Percentiles rank a stretch among this genome's conserved stretches.
These are phyloP conservation scores for Physcomitrellopsis africana DNA, from an alignment of 225 moss, liverwort and hornwort genomes.

Conservation along the genomic window DNA sequence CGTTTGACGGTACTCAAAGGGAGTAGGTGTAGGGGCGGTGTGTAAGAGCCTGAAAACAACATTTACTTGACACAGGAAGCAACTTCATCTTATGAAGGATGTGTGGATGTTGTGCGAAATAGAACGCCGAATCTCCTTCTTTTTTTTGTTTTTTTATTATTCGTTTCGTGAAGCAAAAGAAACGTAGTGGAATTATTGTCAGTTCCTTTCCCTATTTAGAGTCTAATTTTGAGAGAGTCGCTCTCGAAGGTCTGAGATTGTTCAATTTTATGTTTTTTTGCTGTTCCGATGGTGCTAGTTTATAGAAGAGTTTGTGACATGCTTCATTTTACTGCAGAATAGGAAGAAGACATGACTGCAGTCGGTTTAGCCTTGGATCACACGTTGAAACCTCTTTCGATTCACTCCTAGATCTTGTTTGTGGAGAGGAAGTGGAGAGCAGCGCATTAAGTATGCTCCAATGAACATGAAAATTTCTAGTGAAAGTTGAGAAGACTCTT, in stretches of 20 bases:
- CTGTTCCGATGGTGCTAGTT: not conserved
- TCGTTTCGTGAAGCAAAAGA: too few relatives aligned
- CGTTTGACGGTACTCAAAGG: slow-evolving; percentile 25
- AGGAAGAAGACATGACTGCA: not conserved
- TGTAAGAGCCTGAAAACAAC: slow-evolving; percentile 9
- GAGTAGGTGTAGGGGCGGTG: not conserved
- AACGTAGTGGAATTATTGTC: too few relatives aligned
- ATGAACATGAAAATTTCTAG: not conserved
- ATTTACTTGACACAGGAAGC: not conserved
- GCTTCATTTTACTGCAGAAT: not conserved
- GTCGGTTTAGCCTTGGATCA: not conserved
- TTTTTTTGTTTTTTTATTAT: too few relatives aligned
- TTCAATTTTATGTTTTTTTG: not conserved
- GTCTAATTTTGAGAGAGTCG: too few relatives aligned
- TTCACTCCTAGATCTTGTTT: not conserved
- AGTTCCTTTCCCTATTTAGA: too few relatives aligned
- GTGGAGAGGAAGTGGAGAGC: not conserved
- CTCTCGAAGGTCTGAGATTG: not conserved
- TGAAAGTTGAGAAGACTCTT: not conserved
- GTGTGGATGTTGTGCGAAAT: not conserved
- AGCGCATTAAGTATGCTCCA: not conserved
- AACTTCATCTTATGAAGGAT: not conserved
- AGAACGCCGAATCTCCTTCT: too few relatives aligned
- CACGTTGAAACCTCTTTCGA: not conserved
- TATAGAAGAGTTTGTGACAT: not conserved